These are phyloP conservation scores for Codiaeum variegatum DNA, from an alignment of 441 rosid species.

Conservation along the genomic window DNA sequence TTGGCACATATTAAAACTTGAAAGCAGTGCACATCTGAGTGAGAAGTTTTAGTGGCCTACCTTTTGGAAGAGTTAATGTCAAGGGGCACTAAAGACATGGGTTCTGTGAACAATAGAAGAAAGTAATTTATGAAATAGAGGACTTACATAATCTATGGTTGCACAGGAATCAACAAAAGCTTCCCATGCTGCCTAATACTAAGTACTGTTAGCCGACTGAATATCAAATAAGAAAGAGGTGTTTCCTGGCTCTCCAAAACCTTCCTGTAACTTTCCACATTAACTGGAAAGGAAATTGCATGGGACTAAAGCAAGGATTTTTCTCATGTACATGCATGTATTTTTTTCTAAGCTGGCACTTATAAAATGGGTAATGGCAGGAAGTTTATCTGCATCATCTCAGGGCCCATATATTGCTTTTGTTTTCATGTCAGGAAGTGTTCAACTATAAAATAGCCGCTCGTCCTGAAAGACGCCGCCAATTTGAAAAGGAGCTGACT, in stretches of 20 bases:
- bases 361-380: slow-evolving; percentile 8
- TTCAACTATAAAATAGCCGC: slow-evolving; percentile 98
- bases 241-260: neutral
- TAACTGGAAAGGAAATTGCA: slow-evolving; percentile 7
- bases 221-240: neutral
- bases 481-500: slow-evolving; percentile 86
- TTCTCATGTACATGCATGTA: slow-evolving; percentile 9
- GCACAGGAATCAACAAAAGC: slow-evolving; percentile 7
- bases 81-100: slow-evolving; percentile 8
- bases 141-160: neutral
- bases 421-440: slow-evolving; percentile 59
- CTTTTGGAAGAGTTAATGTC: slow-evolving; percentile 4
- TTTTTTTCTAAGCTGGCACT: slow-evolving; percentile 7
- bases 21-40: slow-evolving; percentile 13
- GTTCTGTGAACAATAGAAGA: slow-evolving; percentile 4
- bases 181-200: slow-evolving; percentile 1
- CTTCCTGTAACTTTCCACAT: neutral
- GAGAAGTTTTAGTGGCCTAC: slow-evolving; percentile 3
- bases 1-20: slow-evolving; percentile 1
- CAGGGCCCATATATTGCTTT: slow-evolving; percentile 19
- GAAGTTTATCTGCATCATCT: slow-evolving; percentile 7
- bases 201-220: slow-evolving; percentile 6
- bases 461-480: slow-evolving; percentile 96
- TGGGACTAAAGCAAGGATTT: slow-evolving; percentile 11
- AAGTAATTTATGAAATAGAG: slow-evolving; percentile 11